Evolutionary conservation across 2,329 filamentous ascomycete genomes (phyloP), one percentile per base, ranked within the genome.

Genomic region (Fusarium musae): DNA sequence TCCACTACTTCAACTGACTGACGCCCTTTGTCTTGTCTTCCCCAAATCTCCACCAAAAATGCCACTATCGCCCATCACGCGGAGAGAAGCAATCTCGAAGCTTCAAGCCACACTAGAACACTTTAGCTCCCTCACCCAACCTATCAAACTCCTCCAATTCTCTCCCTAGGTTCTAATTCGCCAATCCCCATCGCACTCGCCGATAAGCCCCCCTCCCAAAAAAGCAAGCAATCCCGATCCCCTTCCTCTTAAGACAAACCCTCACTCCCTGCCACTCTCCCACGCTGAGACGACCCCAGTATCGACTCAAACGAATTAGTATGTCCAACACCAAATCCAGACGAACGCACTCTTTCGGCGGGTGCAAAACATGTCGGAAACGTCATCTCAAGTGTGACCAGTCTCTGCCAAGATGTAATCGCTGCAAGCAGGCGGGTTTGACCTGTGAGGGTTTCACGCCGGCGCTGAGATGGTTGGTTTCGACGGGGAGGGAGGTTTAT

Each of bases 341-440:
- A 57, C 71, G 72, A 17, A 74, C 72, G 6, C 72, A 74, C 47
- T 74, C 72, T 59, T 74, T 76, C 6, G 74, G 74, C 3, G 74
- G 74, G 3, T 76, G 74, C 36, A 76, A 75, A 40, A 76, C 74
- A 5, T 76, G 74, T 37, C 71, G 74, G 9, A 76, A 75, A 58
- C 69, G 74, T 17, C 74, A 76, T 57, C 69, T 76, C 28, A 76
- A 76, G 13, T 76, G 74, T 43, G 74, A 76, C 3, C 74, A 76
- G 50, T 66, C 59, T 3, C 28, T 64, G 2, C 74, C 74, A 3
- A 49, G 61, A 28, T 76, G 74, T n/a, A 71, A 69, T 52, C 61
- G 74, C 19, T 76, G 72, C 37, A 47, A 42, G 12, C 63, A 66
- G 26, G 72, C 72, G 26, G 74, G 74, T 2, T 28, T 76, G 34